These are phyloP conservation scores for Coemansia sp. DNA, from an alignment of 192 early-diverging fungal species.

Conservation along the genomic window DNA sequence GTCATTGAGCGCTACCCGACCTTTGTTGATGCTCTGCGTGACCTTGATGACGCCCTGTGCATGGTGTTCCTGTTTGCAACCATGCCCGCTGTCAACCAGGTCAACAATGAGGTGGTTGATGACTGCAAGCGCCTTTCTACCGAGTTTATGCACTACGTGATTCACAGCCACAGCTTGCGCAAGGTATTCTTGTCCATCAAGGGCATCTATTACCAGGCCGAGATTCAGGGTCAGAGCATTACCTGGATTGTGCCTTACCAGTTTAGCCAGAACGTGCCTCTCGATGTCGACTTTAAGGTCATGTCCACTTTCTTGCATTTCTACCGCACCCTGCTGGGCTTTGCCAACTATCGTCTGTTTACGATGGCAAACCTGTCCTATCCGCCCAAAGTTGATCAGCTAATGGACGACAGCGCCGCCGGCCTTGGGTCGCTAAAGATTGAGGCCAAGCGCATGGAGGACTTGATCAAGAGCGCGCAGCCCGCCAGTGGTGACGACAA, in stretches of 20 bases:
- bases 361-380: conserved; percentile 83
- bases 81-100: conserved; percentile 68
- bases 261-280: conserved; percentile 83
- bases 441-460: conserved; percentile 35
- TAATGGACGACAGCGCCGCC: conserved; percentile 39
- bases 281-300: conserved; percentile 93
- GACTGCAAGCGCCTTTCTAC: conserved; percentile 78
- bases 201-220: conserved; percentile 99
- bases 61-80: conserved; percentile 92
- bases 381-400: conserved; percentile 75
- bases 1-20: conserved; percentile 95
- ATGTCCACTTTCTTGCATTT: conserved; percentile 97
- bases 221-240: conserved; percentile 87
- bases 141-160: conserved; percentile 92
- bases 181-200: conserved; percentile 97
- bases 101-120: conserved; percentile 58
- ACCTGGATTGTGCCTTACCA: conserved; percentile 96
- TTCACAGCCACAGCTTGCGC: conserved; percentile 70
- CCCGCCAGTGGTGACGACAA: conserved; percentile 19
- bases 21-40: conserved; percentile 87
- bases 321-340: conserved; percentile 86
- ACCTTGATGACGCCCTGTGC: conserved; percentile 96
- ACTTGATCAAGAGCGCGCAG: conserved; percentile 32
- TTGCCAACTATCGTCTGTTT: conserved; percentile 93
- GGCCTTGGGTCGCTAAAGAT: conserved; percentile 42